Evolutionary conservation across 495 filamentous ascomycete species (phyloP).

Genomic region (Penicillium antarcticum): DNA sequence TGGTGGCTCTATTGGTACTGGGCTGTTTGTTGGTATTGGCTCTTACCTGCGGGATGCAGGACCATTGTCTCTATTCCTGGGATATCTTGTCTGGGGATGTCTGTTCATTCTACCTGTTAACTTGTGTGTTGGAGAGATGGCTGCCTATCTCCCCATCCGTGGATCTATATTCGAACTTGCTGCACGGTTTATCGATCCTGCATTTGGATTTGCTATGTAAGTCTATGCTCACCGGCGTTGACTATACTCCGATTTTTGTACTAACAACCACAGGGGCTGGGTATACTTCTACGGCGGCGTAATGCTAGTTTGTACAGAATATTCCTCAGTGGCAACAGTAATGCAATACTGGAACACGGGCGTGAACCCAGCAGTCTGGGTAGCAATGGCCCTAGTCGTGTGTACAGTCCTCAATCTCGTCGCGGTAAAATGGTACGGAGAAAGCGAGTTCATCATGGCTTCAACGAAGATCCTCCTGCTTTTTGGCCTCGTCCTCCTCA

Average conservation of each 20-base stretch:
- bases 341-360: constrained; percentile 65
- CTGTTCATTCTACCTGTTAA: constrained; percentile 36
- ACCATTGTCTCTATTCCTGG: constrained; percentile 63
- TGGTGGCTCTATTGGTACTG: constrained; percentile 74
- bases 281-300: constrained; percentile 35
- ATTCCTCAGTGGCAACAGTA: constrained; percentile 64
- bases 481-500: constrained; percentile 64
- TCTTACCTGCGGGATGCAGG: constrained; percentile 62
- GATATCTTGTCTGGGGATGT: constrained; percentile 48
- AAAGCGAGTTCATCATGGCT: constrained; percentile 72
- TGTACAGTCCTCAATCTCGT: constrained; percentile 65
- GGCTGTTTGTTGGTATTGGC: constrained; percentile 72
- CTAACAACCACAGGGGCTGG: constrained; percentile 31
- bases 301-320: constrained; percentile 60
- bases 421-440: constrained; percentile 65
- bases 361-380: constrained; percentile 58
- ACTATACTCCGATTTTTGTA: constrained; percentile 7
- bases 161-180: constrained; percentile 72
- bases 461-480: constrained; percentile 73
- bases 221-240: background rate
- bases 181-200: constrained; percentile 64
- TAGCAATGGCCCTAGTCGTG: constrained; percentile 65
- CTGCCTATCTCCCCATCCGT: constrained; percentile 67
- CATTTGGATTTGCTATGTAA: constrained; percentile 66
- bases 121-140: constrained; percentile 57